Evolutionary conservation across 2,329 filamentous ascomycete genomes (phyloP).

Genomic region (Lachnellula subtilissima): DNA sequence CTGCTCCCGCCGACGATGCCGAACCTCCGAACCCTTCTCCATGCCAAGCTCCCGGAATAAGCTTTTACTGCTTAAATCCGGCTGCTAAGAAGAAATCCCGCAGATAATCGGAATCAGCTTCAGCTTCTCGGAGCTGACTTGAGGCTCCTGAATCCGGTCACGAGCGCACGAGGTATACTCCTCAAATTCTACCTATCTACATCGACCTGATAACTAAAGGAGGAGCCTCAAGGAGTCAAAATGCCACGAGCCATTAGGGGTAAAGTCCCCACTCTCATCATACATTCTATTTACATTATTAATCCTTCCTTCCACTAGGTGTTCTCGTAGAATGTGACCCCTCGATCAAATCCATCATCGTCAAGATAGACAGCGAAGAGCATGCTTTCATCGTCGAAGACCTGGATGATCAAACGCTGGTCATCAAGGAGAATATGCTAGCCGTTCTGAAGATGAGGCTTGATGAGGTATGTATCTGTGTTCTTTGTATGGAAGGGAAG

Average conservation of each 20-base stretch:
- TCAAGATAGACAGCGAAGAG: slow-evolving; percentile 65
- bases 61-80: too few species aligned
- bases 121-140: too few species aligned
- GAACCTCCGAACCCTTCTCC: not conserved
- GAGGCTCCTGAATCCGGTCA: not conserved
- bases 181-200: not conserved
- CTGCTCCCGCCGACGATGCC: not conserved
- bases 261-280: not conserved
- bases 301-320: slow-evolving; percentile 38
- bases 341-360: slow-evolving; percentile 82
- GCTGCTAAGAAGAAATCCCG: too few species aligned
- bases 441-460: slow-evolving; percentile 61
- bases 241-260: slow-evolving; percentile 2
- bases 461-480: slow-evolving; percentile 52
- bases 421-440: slow-evolving; percentile 72
- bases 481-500: not conserved
- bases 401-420: slow-evolving; percentile 69
- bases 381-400: slow-evolving; percentile 77
- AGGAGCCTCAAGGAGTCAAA: not conserved
- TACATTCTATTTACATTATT: too few species aligned
- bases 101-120: too few species aligned
- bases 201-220: too few species aligned
- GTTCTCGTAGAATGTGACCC: slow-evolving; percentile 77
- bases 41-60: too few species aligned
- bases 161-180: not conserved